Conservation (phyloP, 1,139 yeast genomes). For the Candida tropicalis region DNA sequence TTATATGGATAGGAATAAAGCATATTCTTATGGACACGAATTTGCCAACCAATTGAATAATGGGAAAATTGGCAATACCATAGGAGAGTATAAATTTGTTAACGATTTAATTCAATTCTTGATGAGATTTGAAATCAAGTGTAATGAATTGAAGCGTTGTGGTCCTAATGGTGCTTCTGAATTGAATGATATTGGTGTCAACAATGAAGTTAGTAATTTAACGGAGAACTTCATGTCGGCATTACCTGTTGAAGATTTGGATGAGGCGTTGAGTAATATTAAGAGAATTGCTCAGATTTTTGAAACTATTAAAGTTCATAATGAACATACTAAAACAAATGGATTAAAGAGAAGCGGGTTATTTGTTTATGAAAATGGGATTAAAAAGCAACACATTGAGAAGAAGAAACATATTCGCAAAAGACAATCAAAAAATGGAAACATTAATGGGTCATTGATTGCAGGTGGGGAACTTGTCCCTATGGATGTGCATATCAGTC, state of each 20-base stretch:
- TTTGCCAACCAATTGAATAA: background rate
- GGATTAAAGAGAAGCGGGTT: conserved; percentile 7
- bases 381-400: conserved; percentile 5
- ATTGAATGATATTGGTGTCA: background rate
- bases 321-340: conserved; percentile 6
- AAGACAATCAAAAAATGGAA: conserved; percentile 2
- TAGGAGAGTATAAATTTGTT: conserved; percentile 11
- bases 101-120: conserved; percentile 16
- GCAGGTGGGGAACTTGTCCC: conserved; percentile 19
- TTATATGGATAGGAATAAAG: conserved; percentile 11
- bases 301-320: conserved; percentile 11
- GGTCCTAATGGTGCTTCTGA: background rate
- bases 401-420: conserved; percentile 11
- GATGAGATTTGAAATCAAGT: conserved; percentile 15
- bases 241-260: conserved; percentile 12
- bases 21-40: conserved; percentile 3
- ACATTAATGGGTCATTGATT: conserved; percentile 2
- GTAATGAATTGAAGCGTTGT: conserved; percentile 11
- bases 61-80: background rate
- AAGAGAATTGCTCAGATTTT: conserved; percentile 13
- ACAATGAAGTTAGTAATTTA: background rate
- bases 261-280: conserved; percentile 13
- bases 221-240: conserved; percentile 10
- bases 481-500: conserved; percentile 14
- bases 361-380: conserved; percentile 11